phyloP scores from a whole-genome alignment of 139 green algal genomes.

The Raphidocelis subcapitata region DNA sequence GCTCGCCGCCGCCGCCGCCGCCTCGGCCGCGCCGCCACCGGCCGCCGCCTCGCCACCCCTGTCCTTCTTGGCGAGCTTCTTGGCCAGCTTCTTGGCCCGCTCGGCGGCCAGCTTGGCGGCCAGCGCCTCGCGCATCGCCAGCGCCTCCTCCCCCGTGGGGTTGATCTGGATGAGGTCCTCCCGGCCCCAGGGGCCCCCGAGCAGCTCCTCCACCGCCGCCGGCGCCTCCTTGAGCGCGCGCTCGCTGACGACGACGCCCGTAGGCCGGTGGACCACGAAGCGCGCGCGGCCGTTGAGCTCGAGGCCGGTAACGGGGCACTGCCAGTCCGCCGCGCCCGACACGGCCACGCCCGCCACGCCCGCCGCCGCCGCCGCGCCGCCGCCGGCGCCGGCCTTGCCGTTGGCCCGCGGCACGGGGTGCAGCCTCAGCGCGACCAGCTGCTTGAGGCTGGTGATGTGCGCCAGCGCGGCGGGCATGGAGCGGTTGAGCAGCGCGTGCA shows the following conservation, averaged over 20 bases:
- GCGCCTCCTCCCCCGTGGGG: slow-evolving; percentile 46
- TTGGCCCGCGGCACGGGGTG: slow-evolving; percentile 19
- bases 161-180: slow-evolving; percentile 63
- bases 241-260: slow-evolving; percentile 75
- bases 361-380: neutral
- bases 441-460: slow-evolving; percentile 75
- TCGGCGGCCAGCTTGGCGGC: slow-evolving; percentile 32
- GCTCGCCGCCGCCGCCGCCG: slow-evolving; percentile 6
- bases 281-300: slow-evolving; percentile 64
- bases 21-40: neutral
- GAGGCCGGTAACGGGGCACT: slow-evolving; percentile 72
- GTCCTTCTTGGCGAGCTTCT: slow-evolving; percentile 34
- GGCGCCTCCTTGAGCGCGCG: slow-evolving; percentile 75
- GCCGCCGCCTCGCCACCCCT: neutral
- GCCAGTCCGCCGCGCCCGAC: slow-evolving; percentile 50
- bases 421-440: slow-evolving; percentile 66
- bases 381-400: neutral
- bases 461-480: slow-evolving; percentile 54
- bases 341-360: slow-evolving; percentile 4
- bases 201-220: slow-evolving; percentile 37
- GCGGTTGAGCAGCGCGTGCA: slow-evolving; percentile 68
- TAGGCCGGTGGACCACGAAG: slow-evolving; percentile 26
- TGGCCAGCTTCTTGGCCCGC: slow-evolving; percentile 19
- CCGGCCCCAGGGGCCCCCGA: slow-evolving; percentile 29
- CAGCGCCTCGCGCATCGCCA: slow-evolving; percentile 31